Percentiles rank a stretch among this genome's conserved stretches.
Evolutionary conservation across 371 early-diverging fungal species (phyloP).

Genomic region (Mucor mucedo): DNA sequence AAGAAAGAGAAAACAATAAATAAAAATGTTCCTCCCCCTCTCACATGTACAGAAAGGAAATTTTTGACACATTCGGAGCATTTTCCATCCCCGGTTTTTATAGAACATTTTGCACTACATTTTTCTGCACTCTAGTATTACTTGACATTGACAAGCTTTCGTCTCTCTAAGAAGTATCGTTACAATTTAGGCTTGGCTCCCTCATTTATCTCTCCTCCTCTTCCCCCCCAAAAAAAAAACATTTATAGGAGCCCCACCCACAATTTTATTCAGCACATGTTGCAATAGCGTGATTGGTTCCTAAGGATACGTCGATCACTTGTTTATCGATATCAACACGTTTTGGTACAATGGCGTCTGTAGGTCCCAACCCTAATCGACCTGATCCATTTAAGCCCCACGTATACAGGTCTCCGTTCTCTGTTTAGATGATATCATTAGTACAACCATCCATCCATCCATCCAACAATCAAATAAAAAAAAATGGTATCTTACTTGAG

Average conservation of each 20-base stretch:
- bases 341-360: constrained; percentile 44
- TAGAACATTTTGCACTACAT: neutral
- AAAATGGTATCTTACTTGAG: constrained; percentile 42
- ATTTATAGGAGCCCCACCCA: neutral
- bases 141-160: neutral
- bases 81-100: neutral
- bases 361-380: constrained; percentile 57
- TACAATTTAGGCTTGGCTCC: neutral
- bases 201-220: neutral
- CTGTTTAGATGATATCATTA: neutral
- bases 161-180: neutral
- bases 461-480: neutral
- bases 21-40: neutral
- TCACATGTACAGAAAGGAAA: too few relatives aligned
- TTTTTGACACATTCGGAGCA: neutral
- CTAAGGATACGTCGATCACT: constrained; percentile 54
- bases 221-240: neutral
- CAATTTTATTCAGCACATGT: constrained; percentile 29
- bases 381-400: constrained; percentile 67
- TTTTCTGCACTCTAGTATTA: constrained; percentile 1
- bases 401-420: constrained; percentile 56
- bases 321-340: constrained; percentile 39
- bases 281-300: constrained; percentile 57
- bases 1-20: constrained; percentile 5
- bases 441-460: neutral